phyloP scores from a whole-genome alignment of 768 basidiomycete genomes.

The Suillus occidentalis region DNA sequence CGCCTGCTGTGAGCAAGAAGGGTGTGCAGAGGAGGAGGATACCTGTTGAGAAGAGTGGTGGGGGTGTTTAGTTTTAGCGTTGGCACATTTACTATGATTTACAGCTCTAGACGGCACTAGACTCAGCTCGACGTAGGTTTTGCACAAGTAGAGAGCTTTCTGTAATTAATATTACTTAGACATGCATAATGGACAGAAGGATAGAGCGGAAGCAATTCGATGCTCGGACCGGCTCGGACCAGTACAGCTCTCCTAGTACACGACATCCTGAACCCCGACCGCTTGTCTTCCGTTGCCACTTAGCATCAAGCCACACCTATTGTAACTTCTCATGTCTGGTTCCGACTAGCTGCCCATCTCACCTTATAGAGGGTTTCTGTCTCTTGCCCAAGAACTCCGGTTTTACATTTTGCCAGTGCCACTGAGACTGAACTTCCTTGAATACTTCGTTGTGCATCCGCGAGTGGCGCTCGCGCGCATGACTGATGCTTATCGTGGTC shows the following conservation, averaged over 20 bases:
- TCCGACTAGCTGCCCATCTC: too few relatives aligned
- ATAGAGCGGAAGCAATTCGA: background rate
- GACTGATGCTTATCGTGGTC: too few relatives aligned
- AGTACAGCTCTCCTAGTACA: too few relatives aligned
- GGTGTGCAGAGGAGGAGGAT: constrained; percentile 45
- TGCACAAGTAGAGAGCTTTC: background rate
- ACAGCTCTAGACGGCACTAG: background rate
- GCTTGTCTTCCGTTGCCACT: background rate
- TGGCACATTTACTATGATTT: background rate
- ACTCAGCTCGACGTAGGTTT: background rate
- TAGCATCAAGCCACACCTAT: background rate
- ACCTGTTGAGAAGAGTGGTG: constrained; percentile 40
- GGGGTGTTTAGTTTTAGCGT: constrained; percentile 21
- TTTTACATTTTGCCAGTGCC: background rate
- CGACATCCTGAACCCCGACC: too few relatives aligned
- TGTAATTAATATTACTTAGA: background rate
- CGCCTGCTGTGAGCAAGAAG: constrained; percentile 32
- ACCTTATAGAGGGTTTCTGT: background rate
- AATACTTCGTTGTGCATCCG: background rate
- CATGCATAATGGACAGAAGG: background rate
- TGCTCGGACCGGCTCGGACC: too few relatives aligned
- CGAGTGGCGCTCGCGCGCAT: too few relatives aligned
- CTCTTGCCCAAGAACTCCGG: background rate
- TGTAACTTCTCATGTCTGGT: background rate
- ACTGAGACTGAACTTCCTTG: too few relatives aligned